Evolutionary conservation across 257 asterid species (phyloP).

Genomic region (Solanum dulcamara): DNA sequence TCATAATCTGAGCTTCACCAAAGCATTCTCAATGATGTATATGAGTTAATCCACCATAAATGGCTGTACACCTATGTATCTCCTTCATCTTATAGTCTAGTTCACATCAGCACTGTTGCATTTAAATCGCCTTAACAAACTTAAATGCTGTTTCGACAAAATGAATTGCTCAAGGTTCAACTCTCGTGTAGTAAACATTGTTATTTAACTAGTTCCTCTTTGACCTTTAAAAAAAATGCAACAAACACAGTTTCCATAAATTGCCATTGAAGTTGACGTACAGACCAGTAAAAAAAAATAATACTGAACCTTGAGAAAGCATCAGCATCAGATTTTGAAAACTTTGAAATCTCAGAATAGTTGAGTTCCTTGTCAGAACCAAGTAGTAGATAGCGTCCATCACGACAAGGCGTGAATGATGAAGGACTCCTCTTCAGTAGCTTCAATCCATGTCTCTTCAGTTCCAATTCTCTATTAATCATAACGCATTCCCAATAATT

Average conservation of each 20-base stretch:
- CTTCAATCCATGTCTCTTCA: constrained; percentile 76
- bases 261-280: background rate
- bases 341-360: constrained; percentile 73
- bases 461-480: constrained; percentile 59
- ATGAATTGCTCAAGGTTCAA: background rate
- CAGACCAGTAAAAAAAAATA: background rate
- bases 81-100: background rate
- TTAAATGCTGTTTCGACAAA: background rate
- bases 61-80: background rate
- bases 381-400: constrained; percentile 84
- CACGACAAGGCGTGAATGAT: constrained; percentile 88
- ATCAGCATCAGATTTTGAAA: constrained; percentile 72
- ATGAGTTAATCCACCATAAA: background rate
- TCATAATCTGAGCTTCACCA: background rate
- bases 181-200: background rate
- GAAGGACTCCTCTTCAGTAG: constrained; percentile 75
- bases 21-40: background rate
- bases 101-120: background rate
- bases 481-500: background rate
- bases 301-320: constrained; percentile 59
- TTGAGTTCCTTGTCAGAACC: constrained; percentile 65
- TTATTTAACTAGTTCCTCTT: background rate
- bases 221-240: background rate
- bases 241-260: background rate
- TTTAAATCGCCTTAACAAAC: background rate